Conservation (phyloP, 2,329 filamentous ascomycete species). For the Pyrenophora teres region DNA sequence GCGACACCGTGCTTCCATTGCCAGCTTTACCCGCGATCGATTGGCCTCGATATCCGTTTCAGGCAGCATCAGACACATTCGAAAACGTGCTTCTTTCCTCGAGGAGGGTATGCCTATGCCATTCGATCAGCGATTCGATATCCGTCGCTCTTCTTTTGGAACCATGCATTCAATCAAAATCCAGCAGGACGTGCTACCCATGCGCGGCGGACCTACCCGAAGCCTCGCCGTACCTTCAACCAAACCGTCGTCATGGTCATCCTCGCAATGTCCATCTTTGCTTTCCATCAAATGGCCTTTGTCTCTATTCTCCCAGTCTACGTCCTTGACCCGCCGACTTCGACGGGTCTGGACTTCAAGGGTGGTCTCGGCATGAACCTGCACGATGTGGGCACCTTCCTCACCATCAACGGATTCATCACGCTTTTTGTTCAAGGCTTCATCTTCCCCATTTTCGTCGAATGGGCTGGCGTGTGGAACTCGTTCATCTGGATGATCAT, state of each 20-base stretch:
- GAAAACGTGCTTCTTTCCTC: slow-evolving; percentile 44
- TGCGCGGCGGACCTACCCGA: slow-evolving; percentile 19
- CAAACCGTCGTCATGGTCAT: slow-evolving; percentile 75
- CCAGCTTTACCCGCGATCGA: slow-evolving; percentile 31
- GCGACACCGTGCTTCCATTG: slow-evolving; percentile 32
- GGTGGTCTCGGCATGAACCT: slow-evolving; percentile 70
- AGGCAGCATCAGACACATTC: slow-evolving; percentile 39
- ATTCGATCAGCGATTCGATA: slow-evolving; percentile 41
- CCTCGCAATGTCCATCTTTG: slow-evolving; percentile 82
- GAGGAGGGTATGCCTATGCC: slow-evolving; percentile 44
- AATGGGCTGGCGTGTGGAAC: slow-evolving; percentile 68
- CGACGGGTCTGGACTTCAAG: slow-evolving; percentile 46
- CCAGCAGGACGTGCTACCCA: slow-evolving; percentile 32
- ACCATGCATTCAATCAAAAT: slow-evolving; percentile 46
- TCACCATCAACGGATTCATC: slow-evolving; percentile 71
- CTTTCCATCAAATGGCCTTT: slow-evolving; percentile 88
- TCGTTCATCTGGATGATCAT: slow-evolving; percentile 68
- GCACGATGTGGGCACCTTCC: slow-evolving; percentile 68
- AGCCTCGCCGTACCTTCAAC: slow-evolving; percentile 56
- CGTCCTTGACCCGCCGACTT: slow-evolving; percentile 71
- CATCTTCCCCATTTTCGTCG: slow-evolving; percentile 69
- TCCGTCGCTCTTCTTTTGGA: slow-evolving; percentile 44
- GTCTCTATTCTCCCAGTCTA: slow-evolving; percentile 91
- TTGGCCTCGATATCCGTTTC: slow-evolving; percentile 37
- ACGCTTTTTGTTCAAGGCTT: slow-evolving; percentile 75